phyloP scores from a whole-genome alignment of 2,329 filamentous ascomycete species.

The Arthrobotrys megalospora region DNA sequence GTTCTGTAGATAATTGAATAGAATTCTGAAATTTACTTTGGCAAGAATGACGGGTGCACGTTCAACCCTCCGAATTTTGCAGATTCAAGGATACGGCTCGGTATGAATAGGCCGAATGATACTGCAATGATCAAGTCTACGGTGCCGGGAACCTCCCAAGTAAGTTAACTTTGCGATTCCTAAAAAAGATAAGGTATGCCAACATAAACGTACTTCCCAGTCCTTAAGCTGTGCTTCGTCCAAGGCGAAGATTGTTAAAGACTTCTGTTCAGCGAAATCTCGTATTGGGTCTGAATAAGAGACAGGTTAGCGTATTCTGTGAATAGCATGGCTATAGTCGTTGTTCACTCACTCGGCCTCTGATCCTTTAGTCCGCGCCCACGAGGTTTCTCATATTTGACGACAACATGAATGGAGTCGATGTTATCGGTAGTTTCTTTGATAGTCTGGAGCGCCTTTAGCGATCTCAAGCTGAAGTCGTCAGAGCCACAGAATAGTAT shows the following conservation, averaged over 20 bases:
- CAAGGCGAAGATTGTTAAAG: slow-evolving; percentile 79
- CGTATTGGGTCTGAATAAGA: slow-evolving; percentile 80
- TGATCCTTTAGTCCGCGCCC: slow-evolving; percentile 79
- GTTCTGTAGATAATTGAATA: too few relatives aligned
- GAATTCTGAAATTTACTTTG: slow-evolving; percentile 73
- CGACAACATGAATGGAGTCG: slow-evolving; percentile 86
- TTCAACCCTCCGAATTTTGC: slow-evolving; percentile 90
- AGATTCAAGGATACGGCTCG: slow-evolving; percentile 78
- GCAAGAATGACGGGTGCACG: slow-evolving; percentile 91
- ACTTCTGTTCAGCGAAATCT: slow-evolving; percentile 75
- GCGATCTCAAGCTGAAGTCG: slow-evolving; percentile 84
- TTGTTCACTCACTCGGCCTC: slow-evolving; percentile 64
- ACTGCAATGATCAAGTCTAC: slow-evolving; percentile 90
- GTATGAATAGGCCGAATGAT: slow-evolving; percentile 93
- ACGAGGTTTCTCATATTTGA: slow-evolving; percentile 81
- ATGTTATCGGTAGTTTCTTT: slow-evolving; percentile 75
- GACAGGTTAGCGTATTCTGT: background rate
- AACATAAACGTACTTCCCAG: slow-evolving; percentile 76
- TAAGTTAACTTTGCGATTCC: slow-evolving; percentile 24
- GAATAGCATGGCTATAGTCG: background rate
- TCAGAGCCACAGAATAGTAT: slow-evolving; percentile 97
- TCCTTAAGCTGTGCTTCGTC: slow-evolving; percentile 79
- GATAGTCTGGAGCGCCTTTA: slow-evolving; percentile 76
- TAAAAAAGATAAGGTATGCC: background rate
- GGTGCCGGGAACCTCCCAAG: slow-evolving; percentile 60